Base-by-base conservation (phyloP, 805 yeast species). In the Pichia pseudocactophila region DNA sequence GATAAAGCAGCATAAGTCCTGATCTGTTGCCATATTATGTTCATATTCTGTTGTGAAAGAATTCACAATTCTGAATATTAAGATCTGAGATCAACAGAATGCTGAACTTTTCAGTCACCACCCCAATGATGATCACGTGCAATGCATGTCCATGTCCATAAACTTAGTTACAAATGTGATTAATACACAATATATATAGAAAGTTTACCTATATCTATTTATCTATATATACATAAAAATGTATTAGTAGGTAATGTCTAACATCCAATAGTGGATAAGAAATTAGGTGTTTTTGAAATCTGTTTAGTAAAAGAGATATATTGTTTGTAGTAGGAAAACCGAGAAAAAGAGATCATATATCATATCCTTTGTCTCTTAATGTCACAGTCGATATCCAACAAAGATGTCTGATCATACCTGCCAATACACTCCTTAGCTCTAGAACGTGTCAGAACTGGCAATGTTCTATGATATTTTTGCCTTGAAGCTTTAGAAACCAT, bases 381-480 rank as follows among this genome's bases (percentile, higher is more conserved):
- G 5, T 28, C 31, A 28, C 15, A 28, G 31, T n/a, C 31, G 5
- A 28, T 11, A 28, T 28, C 31, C 13, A n/a, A 11, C 12, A 28
- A n/a, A 28, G 31, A 40, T 18, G 36, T 37, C 13, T 44, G 41
- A 41, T 36, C 30, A 20, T 13, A 34, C 18, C 31, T 30, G n/a
- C 33, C 7, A 8, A 27, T 17, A 19, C 27, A 44, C 20, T 41
- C 36, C 25, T 41, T 47, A 7, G 51, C 46, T 27, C 36, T 48
- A 13, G 51, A 48, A 36, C 51, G 46, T 17, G 51, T 48, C 18
- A 48, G 28, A 10, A 46, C 48, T 4, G 49, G 49, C 5, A 43
- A 40, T 12, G 41, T 37, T 44, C 44, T 44, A 16, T 44, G 36
- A 37, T 40, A 44, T 34, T 44, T 44, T 20, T 34, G 41, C 30